Evolutionary conservation across 148 eudicot genomes (phyloP), one percentile per base, ranked within the genome.

Genomic region (Vaccinium myrtillus): DNA sequence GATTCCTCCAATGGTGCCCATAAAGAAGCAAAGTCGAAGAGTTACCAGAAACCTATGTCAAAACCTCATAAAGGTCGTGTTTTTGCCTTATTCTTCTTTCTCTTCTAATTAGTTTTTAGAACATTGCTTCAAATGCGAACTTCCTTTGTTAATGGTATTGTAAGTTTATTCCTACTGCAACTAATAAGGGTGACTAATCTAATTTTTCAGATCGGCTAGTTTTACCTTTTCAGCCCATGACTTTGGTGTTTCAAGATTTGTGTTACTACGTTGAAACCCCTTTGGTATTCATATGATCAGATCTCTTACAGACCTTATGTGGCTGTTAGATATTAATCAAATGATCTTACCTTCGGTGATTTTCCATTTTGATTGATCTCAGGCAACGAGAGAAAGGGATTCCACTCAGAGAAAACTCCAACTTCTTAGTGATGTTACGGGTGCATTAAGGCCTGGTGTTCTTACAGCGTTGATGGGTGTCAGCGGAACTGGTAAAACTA

Each of bases 401-500:
- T 90, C 88, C 83, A 43, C 90, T 48, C 86, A 91, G 81, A 93
- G 90, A 86, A 89, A 81, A 79, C 90, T 93, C 36, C 95, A 90
- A 83, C 91, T 95, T 83, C 94, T 95, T 67, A 70, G 83, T 85
- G 93, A 87, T 80, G 83, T 94, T 23, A 90, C 94, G 8, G 98
- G 98, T 81, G 91, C 93, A 84, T 90, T 94, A 69, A 91, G 87
- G 85, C 98, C 98, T 18, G 98, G 98, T 81, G 92, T 94, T 79
- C 94, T 95, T 82, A 91, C 98, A 21, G 98, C 98, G 18, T 89
- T 95, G 69, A 94, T 94, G 98, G 98, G 98, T 59, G 94, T 94
- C 65, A 95, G 98, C 86, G 98, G 98, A 75, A 93, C 98, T 82
- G 98, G 98, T 16, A 95, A 95, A 87, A 95, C 98, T 14, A 95